A percentile compares a stretch with the other conserved stretches of the same genome.
These are phyloP conservation scores for Mallotus nudiflorus DNA, from an alignment of 345 rosid species.

Conservation along the genomic window DNA sequence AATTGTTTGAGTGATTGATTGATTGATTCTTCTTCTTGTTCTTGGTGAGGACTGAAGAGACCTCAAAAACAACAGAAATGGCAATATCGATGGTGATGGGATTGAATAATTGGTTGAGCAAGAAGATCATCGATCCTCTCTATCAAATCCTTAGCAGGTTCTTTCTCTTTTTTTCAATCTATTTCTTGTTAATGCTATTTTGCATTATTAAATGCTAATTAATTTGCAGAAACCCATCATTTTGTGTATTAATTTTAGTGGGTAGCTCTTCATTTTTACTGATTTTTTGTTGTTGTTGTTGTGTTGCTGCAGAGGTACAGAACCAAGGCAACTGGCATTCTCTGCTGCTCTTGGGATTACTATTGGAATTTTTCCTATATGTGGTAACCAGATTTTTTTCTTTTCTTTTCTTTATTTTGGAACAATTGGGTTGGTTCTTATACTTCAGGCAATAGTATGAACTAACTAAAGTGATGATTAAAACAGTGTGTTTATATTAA, in stretches of 20 bases:
- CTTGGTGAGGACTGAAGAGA: background rate
- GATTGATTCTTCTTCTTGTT: no score
- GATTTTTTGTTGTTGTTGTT: no score
- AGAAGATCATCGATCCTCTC: slow-evolving; percentile 69
- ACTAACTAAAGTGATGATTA: background rate
- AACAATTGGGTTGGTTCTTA: no score
- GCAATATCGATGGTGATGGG: slow-evolving; percentile 32
- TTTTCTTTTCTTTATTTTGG: no score
- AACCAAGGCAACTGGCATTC: slow-evolving; percentile 86
- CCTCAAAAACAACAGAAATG: slow-evolving; percentile 38
- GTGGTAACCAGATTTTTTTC: slow-evolving; percentile 49
- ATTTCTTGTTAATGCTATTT: background rate
- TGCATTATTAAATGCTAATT: no score
- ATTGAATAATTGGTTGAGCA: slow-evolving; percentile 47
- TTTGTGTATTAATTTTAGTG: no score
- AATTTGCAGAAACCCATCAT: no score
- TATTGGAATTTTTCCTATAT: slow-evolving; percentile 85
- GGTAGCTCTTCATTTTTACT: no score
- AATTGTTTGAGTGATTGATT: no score
- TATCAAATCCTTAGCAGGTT: slow-evolving; percentile 73
- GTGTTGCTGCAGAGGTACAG: slow-evolving; percentile 58
- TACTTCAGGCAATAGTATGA: background rate
- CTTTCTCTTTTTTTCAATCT: background rate
- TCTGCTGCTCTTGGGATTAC: slow-evolving; percentile 90
- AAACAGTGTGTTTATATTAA: background rate